phyloP scores from a whole-genome alignment of 345 rosid species.

The Combretum micranthum region DNA sequence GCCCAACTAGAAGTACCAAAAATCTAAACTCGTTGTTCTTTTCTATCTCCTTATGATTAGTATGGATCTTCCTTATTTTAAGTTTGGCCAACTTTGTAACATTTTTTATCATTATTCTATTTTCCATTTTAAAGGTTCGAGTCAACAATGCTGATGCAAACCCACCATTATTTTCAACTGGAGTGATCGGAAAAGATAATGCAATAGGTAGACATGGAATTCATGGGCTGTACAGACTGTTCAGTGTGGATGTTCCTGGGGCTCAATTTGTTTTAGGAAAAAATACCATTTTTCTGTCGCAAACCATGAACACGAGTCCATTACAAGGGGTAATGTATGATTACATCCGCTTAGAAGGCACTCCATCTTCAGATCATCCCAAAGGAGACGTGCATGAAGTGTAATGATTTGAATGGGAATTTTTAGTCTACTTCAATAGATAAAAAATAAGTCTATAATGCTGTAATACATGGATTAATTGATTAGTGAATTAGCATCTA shows the following conservation, averaged over 20 bases:
- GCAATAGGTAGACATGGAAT: slow-evolving; percentile 61
- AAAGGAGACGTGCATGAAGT: too few relatives aligned
- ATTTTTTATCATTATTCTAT: not conserved
- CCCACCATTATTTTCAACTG: slow-evolving; percentile 43
- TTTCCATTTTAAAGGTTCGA: slow-evolving; percentile 21
- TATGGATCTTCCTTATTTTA: too few relatives aligned
- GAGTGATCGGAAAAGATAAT: slow-evolving; percentile 56
- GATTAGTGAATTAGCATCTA: too few relatives aligned
- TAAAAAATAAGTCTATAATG: too few relatives aligned
- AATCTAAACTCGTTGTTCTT: not conserved
- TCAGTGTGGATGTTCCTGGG: slow-evolving; percentile 26
- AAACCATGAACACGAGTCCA: slow-evolving; percentile 26
- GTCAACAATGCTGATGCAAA: slow-evolving; percentile 19
- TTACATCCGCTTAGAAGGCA: too few relatives aligned
- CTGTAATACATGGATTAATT: too few relatives aligned
- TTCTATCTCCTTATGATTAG: not conserved
- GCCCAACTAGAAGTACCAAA: slow-evolving; percentile 40
- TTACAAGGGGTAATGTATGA: too few relatives aligned
- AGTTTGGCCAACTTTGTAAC: not conserved
- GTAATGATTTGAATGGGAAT: too few relatives aligned
- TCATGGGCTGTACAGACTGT: slow-evolving; percentile 54
- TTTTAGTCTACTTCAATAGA: too few relatives aligned
- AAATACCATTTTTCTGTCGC: slow-evolving; percentile 44
- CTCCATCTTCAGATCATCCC: too few relatives aligned
- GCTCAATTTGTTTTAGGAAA: slow-evolving; percentile 27